Evolutionary conservation across 495 filamentous ascomycete species (phyloP).

Genomic region (Penicillium macrosclerotiorum): DNA sequence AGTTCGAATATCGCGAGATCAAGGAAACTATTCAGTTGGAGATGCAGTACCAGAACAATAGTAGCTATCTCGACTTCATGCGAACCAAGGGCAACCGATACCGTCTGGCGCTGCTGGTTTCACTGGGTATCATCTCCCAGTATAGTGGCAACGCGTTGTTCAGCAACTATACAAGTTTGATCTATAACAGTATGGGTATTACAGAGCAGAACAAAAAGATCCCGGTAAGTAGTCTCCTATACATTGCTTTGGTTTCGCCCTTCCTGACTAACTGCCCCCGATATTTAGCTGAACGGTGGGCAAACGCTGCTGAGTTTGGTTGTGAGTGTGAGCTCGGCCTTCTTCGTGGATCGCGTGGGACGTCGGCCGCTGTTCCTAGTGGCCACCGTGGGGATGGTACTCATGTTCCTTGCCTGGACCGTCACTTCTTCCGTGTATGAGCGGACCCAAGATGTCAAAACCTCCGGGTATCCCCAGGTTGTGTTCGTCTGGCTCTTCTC

Average conservation of each 20-base stretch:
- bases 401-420: constrained; percentile 54
- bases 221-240: constrained; percentile 15
- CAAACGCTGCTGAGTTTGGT: constrained; percentile 35
- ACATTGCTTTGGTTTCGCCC: not conserved
- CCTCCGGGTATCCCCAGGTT: constrained; percentile 51
- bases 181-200: constrained; percentile 57
- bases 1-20: constrained; percentile 29
- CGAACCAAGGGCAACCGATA: constrained; percentile 65
- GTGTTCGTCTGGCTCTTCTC: constrained; percentile 59
- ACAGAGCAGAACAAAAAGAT: constrained; percentile 45
- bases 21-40: constrained; percentile 25
- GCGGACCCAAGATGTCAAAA: constrained; percentile 38
- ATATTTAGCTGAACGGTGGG: constrained; percentile 17
- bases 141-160: constrained; percentile 66
- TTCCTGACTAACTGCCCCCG: not conserved
- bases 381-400: constrained; percentile 56
- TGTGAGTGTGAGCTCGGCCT: constrained; percentile 51
- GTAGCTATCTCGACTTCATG: constrained; percentile 55
- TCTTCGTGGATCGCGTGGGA: constrained; percentile 55
- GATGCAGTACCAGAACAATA: constrained; percentile 28
- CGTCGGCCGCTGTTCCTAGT: constrained; percentile 54
- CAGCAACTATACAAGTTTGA: constrained; percentile 54
- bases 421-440: constrained; percentile 53
- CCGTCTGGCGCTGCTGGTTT: constrained; percentile 53
- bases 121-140: constrained; percentile 56